Conservation (phyloP, 2,329 filamentous ascomycete genomes). For the Zarea fungicola region DNA sequence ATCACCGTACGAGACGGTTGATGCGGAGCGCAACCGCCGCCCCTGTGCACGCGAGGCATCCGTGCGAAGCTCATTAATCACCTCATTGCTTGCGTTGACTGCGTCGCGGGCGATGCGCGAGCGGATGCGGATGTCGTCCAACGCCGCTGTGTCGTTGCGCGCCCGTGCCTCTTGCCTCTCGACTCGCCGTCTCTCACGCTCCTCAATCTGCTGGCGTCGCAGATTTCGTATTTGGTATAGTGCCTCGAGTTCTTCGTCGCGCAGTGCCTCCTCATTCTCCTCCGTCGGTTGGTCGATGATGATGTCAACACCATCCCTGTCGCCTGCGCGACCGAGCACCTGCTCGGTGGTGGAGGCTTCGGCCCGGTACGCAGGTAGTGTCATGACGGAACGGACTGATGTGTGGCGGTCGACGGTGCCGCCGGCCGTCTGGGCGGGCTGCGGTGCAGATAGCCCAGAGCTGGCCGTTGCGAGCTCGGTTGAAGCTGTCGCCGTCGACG, state of each 20-base stretch:
- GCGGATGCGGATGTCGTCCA: conserved; percentile 61
- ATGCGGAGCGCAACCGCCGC: conserved; percentile 61
- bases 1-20: conserved; percentile 71
- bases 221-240: conserved; percentile 83
- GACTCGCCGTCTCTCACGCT: conserved; percentile 70
- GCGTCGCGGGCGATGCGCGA: conserved; percentile 42
- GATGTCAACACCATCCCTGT: conserved; percentile 84
- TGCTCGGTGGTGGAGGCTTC: conserved; percentile 70
- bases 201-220: conserved; percentile 67
- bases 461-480: conserved; percentile 3
- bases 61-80: conserved; percentile 54
- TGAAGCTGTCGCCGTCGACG: neutral
- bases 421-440: conserved; percentile 2
- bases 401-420: conserved; percentile 68
- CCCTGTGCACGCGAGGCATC: conserved; percentile 52
- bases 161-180: conserved; percentile 66
- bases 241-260: conserved; percentile 89
- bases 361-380: conserved; percentile 76
- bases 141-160: conserved; percentile 61
- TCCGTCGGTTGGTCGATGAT: conserved; percentile 79
- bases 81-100: conserved; percentile 38
- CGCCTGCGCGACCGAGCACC: conserved; percentile 82
- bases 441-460: neutral
- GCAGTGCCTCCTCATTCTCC: conserved; percentile 70
- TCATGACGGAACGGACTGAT: conserved; percentile 90